Percentiles rank a stretch among this genome's conserved stretches.
Evolutionary conservation across 352 stramenopile species (phyloP).

Genomic region (Phytophthora aleatoria): DNA sequence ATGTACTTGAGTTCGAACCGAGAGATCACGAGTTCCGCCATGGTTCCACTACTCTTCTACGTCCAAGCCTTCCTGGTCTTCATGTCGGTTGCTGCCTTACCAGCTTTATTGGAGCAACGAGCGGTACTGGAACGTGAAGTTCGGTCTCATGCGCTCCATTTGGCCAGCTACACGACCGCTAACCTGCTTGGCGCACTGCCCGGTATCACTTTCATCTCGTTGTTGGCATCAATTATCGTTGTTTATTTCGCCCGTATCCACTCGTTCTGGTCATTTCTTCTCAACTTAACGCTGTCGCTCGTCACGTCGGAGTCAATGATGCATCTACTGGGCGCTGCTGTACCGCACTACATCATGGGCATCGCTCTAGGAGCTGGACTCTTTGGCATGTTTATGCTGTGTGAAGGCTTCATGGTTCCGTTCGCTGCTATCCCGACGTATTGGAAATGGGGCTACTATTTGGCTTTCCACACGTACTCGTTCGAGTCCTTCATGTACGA

Average conservation of each 20-base stretch:
- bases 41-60: constrained; percentile 86
- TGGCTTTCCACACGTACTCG: constrained; percentile 87
- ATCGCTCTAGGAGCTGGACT: constrained; percentile 79
- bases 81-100: constrained; percentile 91
- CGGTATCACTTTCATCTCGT: constrained; percentile 61
- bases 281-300: constrained; percentile 80
- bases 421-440: constrained; percentile 61
- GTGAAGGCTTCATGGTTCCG: constrained; percentile 85
- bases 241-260: constrained; percentile 58
- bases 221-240: constrained; percentile 59
- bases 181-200: constrained; percentile 77
- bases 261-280: constrained; percentile 57
- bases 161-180: constrained; percentile 75
- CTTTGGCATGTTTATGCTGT: constrained; percentile 90
- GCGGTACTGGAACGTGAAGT: constrained; percentile 86
- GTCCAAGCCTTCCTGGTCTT: constrained; percentile 91
- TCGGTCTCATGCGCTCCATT: constrained; percentile 54
- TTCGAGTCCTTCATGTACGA: constrained; percentile 89
- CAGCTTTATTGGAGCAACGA: constrained; percentile 84
- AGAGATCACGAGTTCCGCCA: constrained; percentile 34
- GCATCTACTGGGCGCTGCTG: constrained; percentile 71
- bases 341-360: constrained; percentile 87
- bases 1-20: constrained; percentile 69
- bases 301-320: constrained; percentile 81
- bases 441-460: constrained; percentile 86